Evolutionary conservation across 2,329 filamentous ascomycete genomes (phyloP).

Genomic region (Fusarium irregulare): DNA sequence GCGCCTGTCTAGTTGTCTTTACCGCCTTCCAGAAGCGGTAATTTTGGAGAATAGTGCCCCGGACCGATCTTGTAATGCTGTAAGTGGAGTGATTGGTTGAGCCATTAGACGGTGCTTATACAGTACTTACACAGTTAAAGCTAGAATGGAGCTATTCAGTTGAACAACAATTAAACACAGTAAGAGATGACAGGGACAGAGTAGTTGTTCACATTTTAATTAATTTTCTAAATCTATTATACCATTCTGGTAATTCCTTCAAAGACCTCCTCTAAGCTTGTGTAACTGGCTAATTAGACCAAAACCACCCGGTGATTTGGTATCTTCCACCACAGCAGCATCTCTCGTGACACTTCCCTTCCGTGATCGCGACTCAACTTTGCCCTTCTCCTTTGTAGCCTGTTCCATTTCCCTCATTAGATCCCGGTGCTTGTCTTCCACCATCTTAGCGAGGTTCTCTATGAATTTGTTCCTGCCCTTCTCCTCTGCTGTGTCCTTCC

Average conservation of each 20-base stretch:
- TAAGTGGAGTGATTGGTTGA: constrained; percentile 29
- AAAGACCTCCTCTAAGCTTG: constrained; percentile 67
- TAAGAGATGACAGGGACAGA: background rate
- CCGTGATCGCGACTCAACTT: constrained; percentile 50
- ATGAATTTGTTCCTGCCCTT: constrained; percentile 85
- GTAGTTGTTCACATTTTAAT: background rate
- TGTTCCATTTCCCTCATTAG: constrained; percentile 65
- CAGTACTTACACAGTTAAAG: constrained; percentile 9
- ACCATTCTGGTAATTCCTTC: constrained; percentile 13
- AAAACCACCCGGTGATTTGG: constrained; percentile 63
- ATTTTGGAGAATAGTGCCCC: constrained; percentile 30
- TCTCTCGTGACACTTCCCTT: constrained; percentile 51
- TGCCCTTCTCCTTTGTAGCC: constrained; percentile 51
- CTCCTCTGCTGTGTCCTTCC: constrained; percentile 96
- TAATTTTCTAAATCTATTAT: background rate
- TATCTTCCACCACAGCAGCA: constrained; percentile 51
- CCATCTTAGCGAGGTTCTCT: constrained; percentile 81
- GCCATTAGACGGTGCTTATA: background rate
- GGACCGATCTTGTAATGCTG: constrained; percentile 15
- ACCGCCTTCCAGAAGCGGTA: constrained; percentile 43
- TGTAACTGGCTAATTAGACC: constrained; percentile 72
- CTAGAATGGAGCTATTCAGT: background rate
- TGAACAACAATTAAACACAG: background rate
- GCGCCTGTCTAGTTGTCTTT: constrained; percentile 22
- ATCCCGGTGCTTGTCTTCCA: constrained; percentile 77